Evolutionary conservation across 1,284 basidiomycete species (phyloP), one percentile per base, ranked within the genome.

Genomic region (Tilletia indica): DNA sequence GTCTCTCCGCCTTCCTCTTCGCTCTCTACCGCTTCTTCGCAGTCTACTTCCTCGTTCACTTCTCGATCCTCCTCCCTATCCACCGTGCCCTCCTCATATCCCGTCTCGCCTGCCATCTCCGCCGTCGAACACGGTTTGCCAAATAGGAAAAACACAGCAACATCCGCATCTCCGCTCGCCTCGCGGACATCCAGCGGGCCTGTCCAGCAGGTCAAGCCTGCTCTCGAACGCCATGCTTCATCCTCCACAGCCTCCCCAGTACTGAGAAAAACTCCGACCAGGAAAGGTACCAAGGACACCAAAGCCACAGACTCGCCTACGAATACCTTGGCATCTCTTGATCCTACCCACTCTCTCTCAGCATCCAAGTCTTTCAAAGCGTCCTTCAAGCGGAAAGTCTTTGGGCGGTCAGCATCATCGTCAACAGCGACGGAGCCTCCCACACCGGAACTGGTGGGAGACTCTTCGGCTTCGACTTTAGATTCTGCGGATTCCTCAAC

Each of bases 21-120:
- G 14, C 45, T 36, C 4, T 42, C 61, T 34, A 48, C 49, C 19
- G 16, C 69, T n/a, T 69, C 72, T 2, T 48, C 68, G 12, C 61
- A 64, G 61, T 64, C 61, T 14, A 64, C 36, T 21, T 64, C 61
- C 12, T 64, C 61, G 3, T 21, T 64, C 31, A 64, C 61, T 14
- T 64, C 61, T 8, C 31, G 61, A 9, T 64, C 61, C 9, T 64
- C 61, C 12, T 64, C 61, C 14, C 16, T 64, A 9, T 64, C 61
- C n/a, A 64, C 36, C 19, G 12, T 19, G 4, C 36, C 61, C 34
- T 64, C 61, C 9, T 64, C 61, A 34, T 64, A 39, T 39, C 61
- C 61, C 14, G 34, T 39, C 9, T 64, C 61, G 61, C 61, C 61
- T 21, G 34, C 61, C 36, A 21, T 42, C 12, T 39, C 61, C 5